Base-by-base conservation (phyloP, 352 stramenopile species). In the Globisporangium nunn region DNA sequence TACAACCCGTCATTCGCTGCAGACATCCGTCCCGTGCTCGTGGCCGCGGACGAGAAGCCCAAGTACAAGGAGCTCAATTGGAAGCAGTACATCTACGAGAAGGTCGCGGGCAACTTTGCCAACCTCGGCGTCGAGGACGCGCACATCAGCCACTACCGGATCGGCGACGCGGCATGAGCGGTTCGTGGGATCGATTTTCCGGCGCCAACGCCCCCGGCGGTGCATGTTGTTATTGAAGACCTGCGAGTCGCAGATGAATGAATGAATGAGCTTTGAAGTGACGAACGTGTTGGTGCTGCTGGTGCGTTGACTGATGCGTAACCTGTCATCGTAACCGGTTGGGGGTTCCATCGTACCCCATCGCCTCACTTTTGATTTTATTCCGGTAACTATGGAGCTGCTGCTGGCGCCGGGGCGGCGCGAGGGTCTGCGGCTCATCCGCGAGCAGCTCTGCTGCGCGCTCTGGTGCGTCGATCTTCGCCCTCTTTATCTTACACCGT, bases 31-130 rank as follows among this genome's bases (percentile, higher is more conserved):
- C 28, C 81, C 75, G 6, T 96, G 57, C 47, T 88, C 18, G 28
- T 65, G 51, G 45, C 46, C 3, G 54, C 41, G 11, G 31, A 52
- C 46, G 67, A 60, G 14, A 30, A 45, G 17, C 58, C 63, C 1
- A 64, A 65, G 46, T 93, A 91, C 61, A 48, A 48, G 11, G 55
- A 71, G 31, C 69, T 88, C 31, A 66, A 76, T 17, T 96, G 78
- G 78, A 75, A 71, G 37, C 80, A 92, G 35, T 96, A 85, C 63
- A 64, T 85, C 54, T 64, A 67, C n/a, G 46, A 77, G 23, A 75
- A 84, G 23, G 89, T 95, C 72, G 70, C 78, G 29, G 82, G 87
- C 41, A 86, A 95, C 61, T 85, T 85, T 50, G 78, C 71, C 3
- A 77, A 96, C 74, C 54, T 88, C 5, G 81, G 83, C 6, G 44